phyloP scores from a whole-genome alignment of 805 yeast genomes.

The Lachancea mirantina region DNA sequence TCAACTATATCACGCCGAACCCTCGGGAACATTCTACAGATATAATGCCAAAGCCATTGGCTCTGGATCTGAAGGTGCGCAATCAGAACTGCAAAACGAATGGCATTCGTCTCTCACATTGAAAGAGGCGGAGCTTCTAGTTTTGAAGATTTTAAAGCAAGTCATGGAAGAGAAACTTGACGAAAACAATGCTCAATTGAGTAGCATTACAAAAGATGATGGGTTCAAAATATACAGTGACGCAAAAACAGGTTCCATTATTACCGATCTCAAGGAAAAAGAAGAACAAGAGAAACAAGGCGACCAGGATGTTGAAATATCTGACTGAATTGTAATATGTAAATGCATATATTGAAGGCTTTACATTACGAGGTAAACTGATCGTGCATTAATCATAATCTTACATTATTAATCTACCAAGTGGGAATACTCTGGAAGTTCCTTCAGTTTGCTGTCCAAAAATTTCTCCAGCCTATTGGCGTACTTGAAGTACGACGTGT shows the following conservation, averaged over 20 bases:
- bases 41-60: constrained; percentile 99
- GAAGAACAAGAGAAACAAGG: constrained; percentile 42
- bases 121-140: constrained; percentile 85
- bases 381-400: not conserved
- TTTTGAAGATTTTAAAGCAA: constrained; percentile 85
- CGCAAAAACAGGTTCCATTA: constrained; percentile 74
- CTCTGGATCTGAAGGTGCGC: constrained; percentile 98
- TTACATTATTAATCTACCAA: constrained; percentile 45
- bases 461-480: constrained; percentile 92
- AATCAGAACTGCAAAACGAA: constrained; percentile 93
- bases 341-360: constrained; percentile 1
- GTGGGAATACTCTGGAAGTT: constrained; percentile 86
- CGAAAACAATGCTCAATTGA: constrained; percentile 89
- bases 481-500: constrained; percentile 90
- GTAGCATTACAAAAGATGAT: constrained; percentile 77
- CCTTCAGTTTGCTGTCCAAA: constrained; percentile 72
- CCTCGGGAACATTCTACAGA: constrained; percentile 95
- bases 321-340: constrained; percentile 5
- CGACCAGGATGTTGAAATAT: constrained; percentile 30
- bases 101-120: constrained; percentile 88
- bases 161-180: constrained; percentile 99
- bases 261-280: constrained; percentile 67
- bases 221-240: constrained; percentile 85
- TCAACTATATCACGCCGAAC: constrained; percentile 97
- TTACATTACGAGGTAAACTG: not conserved